Base-by-base conservation (phyloP, 116 monocot genomes). In the Iris pallida region DNA sequence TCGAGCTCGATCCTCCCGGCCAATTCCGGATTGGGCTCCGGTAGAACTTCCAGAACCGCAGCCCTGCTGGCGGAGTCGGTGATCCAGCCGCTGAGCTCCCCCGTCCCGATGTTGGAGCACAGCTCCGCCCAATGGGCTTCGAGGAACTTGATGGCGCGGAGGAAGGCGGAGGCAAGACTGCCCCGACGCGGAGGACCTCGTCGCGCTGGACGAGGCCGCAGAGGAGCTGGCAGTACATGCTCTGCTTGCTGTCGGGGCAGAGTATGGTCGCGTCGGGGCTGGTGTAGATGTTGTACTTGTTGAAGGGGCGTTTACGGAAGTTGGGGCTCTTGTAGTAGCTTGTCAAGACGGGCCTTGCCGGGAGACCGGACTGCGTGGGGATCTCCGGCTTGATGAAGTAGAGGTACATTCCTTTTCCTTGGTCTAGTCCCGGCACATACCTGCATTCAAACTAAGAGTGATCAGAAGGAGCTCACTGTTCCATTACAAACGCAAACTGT, bases 141-240 rank as follows among this genome's bases (percentile, higher is more conserved):
- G 1, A 92, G 68, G 71, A 81, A 92, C 18, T 76, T 80, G 56
- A 92, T 74, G 11, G 92, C 88, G 3, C 92, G 88, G 58, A 92
- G 85, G 63, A 92, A 79, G 19, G 81, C 92, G 0, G 92, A 92
- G 11, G 92, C 92, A 72, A 92, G 76, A 92, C 85, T 17, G 92
- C 88, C 14, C 92, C 88, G 13, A 88, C 81, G 3, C 92, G 88
- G 55, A 92, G 83, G 8, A 92, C 92, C 5, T 88, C 66, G 47
- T 55, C 53, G 60, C 79, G 72, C 61, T 88, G 92, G 65, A 69
- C 18, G 8, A 92, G 88, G 47, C 92, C 92, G 53, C 79, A 83
- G 40, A 92, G 76, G 42, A 92, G 80, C 76, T 92, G 92, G 47
- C 75, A 73, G 79, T 88, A 83, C 88, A 92, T 86, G 80, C 88